Conservation (phyloP, 2,329 filamentous ascomycete species). For the Teratosphaeria destructans region DNA sequence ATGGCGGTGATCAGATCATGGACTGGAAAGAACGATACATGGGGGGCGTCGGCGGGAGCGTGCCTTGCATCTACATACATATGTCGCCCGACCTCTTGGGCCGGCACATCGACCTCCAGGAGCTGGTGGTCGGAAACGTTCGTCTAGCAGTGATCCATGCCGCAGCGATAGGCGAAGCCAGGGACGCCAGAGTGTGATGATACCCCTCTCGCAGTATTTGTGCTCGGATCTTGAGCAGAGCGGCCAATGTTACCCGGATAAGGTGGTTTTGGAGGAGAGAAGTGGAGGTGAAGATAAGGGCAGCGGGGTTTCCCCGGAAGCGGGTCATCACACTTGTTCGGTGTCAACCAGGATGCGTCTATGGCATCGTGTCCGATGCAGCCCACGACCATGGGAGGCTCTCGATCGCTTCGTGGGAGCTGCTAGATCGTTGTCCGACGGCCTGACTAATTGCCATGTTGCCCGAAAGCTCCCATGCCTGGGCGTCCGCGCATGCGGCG, state of each 20-base stretch:
- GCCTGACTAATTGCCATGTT: neutral
- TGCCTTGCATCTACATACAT: neutral
- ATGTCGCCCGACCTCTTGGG: neutral
- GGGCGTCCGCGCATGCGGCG: neutral
- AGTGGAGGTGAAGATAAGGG: neutral
- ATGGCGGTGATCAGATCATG: neutral
- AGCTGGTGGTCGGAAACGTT: neutral
- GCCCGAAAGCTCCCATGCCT: neutral
- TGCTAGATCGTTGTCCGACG: neutral
- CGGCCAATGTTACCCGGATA: neutral
- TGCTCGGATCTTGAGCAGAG: neutral
- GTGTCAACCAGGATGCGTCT: too few species aligned
- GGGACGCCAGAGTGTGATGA: neutral
- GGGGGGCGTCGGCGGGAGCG: neutral
- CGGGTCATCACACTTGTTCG: neutral
- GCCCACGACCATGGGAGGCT: neutral
- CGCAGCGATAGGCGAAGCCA: neutral
- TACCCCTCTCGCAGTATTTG: neutral
- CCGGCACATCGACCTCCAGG: neutral
- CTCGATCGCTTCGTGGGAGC: neutral
- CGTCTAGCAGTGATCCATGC: neutral
- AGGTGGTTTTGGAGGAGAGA: neutral
- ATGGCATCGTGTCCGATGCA: neutral
- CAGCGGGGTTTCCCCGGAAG: neutral
- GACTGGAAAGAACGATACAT: neutral